Conservation (phyloP, 345 rosid genomes). For the Hevea brasiliensis region DNA sequence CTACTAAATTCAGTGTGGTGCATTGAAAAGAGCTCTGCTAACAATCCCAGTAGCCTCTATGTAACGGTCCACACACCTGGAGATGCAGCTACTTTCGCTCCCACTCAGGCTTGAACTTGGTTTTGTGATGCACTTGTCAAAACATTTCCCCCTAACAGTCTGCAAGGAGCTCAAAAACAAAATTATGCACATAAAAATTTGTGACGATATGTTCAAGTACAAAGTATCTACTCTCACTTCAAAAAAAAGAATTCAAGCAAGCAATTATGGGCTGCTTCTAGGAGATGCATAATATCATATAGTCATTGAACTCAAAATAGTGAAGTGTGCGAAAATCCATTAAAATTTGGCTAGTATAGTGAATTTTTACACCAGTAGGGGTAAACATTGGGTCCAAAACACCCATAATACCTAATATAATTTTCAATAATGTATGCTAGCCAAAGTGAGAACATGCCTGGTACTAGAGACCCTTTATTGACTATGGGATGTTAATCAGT, state of each 20-base stretch:
- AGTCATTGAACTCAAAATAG: too few species aligned
- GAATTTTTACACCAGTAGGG: too few species aligned
- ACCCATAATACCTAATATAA: not conserved
- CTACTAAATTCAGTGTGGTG: conserved; percentile 36
- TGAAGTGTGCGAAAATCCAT: too few species aligned
- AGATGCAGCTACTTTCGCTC: conserved; percentile 89
- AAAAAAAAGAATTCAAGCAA: not conserved
- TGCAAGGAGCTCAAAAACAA: conserved; percentile 21
- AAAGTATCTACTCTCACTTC: not conserved
- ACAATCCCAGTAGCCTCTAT: conserved; percentile 88
- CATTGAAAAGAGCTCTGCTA: conserved; percentile 60
- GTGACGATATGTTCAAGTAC: not conserved
- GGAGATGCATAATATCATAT: not conserved
- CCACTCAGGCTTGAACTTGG: conserved; percentile 93
- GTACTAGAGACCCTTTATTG: not conserved
- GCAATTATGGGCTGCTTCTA: not conserved
- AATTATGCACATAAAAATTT: not conserved
- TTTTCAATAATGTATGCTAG: not conserved
- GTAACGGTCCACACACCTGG: conserved; percentile 96
- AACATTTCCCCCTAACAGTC: conserved; percentile 85
- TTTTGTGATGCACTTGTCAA: conserved; percentile 78
- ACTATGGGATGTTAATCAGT: not conserved
- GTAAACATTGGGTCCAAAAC: not conserved
- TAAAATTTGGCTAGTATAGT: too few species aligned
- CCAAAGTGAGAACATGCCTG: not conserved